phyloP scores from a whole-genome alignment of 2,329 filamentous ascomycete species.

The Trichophyton simii region DNA sequence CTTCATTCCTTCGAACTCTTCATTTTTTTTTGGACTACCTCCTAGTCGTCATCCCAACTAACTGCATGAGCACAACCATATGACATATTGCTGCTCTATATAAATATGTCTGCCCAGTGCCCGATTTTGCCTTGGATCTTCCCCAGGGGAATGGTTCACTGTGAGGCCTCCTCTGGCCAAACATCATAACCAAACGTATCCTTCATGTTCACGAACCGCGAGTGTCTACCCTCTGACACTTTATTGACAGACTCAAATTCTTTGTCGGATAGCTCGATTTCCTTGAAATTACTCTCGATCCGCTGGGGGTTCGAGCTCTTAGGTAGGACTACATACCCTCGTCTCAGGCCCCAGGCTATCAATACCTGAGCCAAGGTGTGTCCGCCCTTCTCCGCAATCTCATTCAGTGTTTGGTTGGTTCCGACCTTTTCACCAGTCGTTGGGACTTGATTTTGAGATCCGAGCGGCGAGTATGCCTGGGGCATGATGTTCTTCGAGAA shows the following conservation, averaged over 20 bases:
- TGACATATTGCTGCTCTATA: background rate
- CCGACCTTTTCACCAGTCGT: constrained; percentile 54
- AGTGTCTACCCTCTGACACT: constrained; percentile 54
- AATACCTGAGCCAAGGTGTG: constrained; percentile 50
- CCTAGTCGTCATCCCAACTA: no score
- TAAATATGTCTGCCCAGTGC: background rate
- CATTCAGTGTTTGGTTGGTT: constrained; percentile 47
- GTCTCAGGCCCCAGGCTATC: constrained; percentile 52
- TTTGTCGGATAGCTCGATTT: constrained; percentile 45
- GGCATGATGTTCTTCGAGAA: constrained; percentile 40
- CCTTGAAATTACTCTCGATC: constrained; percentile 56
- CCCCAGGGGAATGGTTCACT: background rate
- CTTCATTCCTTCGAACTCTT: no score
- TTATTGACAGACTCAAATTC: constrained; percentile 49
- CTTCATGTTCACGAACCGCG: constrained; percentile 71
- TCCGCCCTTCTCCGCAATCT: constrained; percentile 45
- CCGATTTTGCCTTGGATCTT: background rate
- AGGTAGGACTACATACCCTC: constrained; percentile 55
- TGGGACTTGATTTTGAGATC: constrained; percentile 56
- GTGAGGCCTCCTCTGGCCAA: constrained; percentile 45
- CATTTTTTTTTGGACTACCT: no score
- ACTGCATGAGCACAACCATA: no score
- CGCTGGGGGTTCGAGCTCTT: constrained; percentile 56
- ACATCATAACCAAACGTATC: constrained; percentile 65
- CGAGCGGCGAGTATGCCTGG: constrained; percentile 44